These are phyloP conservation scores for Spinacia oleracea DNA, from an alignment of 179 eudicot species.

Conservation along the genomic window DNA sequence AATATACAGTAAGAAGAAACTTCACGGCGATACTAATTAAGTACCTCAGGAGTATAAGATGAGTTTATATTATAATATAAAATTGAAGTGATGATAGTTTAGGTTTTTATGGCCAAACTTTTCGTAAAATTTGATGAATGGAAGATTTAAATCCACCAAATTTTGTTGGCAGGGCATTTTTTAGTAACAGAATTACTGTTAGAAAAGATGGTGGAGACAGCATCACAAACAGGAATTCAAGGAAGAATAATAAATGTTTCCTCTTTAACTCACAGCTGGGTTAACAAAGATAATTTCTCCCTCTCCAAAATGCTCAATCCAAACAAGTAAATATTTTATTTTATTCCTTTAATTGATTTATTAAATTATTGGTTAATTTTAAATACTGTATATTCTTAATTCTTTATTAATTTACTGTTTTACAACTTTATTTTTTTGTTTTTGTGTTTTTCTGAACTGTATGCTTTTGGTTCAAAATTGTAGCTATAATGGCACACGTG, in stretches of 20 bases:
- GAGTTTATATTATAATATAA: background rate
- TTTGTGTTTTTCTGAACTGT: background rate
- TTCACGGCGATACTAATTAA: background rate
- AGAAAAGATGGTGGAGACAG: conserved; percentile 92
- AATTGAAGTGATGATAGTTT: background rate
- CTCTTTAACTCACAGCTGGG: conserved; percentile 83
- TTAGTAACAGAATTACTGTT: conserved; percentile 74
- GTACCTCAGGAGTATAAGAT: no score
- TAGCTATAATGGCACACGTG: conserved; percentile 52
- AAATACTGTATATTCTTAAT: no score
- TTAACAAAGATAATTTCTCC: conserved; percentile 53
- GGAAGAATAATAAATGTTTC: conserved; percentile 89
- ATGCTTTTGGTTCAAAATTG: conserved; percentile 8
- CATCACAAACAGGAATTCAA: conserved; percentile 55
- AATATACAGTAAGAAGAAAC: background rate
- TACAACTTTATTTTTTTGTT: background rate
- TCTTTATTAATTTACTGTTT: background rate
- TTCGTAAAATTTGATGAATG: background rate
- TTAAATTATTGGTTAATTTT: background rate
- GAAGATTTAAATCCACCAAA: background rate
- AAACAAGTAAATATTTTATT: conserved; percentile 36
- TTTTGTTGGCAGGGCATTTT: conserved; percentile 74
- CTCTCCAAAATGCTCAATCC: conserved; percentile 62
- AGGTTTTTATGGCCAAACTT: background rate
- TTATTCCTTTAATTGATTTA: background rate